Evolutionary conservation across 345 rosid species (phyloP), one percentile per base, ranked within the genome.

Genomic region (Sisymbrium irio): DNA sequence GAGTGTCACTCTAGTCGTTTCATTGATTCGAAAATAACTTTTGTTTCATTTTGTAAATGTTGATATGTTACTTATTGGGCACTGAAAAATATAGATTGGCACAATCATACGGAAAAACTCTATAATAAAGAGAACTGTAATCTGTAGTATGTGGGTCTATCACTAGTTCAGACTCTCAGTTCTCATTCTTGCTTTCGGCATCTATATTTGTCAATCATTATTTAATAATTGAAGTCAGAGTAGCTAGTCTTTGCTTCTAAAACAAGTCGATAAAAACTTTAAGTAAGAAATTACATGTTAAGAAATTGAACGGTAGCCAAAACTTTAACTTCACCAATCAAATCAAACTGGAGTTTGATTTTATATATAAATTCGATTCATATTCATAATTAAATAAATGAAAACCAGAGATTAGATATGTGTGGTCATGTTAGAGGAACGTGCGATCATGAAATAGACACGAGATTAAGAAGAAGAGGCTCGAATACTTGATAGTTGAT

Each of bases 361-460:
- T 57, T 17, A 45, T 7, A 0, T 17, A 45, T 7, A 1, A 44
- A 44, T 44, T 15, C 9, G 19, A 15, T 44, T 44, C 6, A 7
- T 45, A 30, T 44, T 17, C 15, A 45, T 44, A 44, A 44, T 13
- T 5, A 42, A 42, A 42, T 42, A 27, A 42, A 42, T 1, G 2
- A 42, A 42, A 33, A 6, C 8, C 6, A 28, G 28, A 19, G 32
- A 9, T 18, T 2, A 64, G 13, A 19, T 50, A 22, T 66, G 28
- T 11, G 60, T 51, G 37, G 47, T 65, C 37, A 15, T 25, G 41
- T 0, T 7, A 68, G 18, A 68, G 18, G 37, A 63, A 72, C 70
- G 76, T 72, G 76, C 53, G 62, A 39, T 42, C 69, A 51, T 63
- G 62, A 72, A 72, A 39, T 35, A 72, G 44, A 62, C 76, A 72